phyloP scores from a whole-genome alignment of 2,329 filamentous ascomycete genomes.

The Xylariaceae sp. region DNA sequence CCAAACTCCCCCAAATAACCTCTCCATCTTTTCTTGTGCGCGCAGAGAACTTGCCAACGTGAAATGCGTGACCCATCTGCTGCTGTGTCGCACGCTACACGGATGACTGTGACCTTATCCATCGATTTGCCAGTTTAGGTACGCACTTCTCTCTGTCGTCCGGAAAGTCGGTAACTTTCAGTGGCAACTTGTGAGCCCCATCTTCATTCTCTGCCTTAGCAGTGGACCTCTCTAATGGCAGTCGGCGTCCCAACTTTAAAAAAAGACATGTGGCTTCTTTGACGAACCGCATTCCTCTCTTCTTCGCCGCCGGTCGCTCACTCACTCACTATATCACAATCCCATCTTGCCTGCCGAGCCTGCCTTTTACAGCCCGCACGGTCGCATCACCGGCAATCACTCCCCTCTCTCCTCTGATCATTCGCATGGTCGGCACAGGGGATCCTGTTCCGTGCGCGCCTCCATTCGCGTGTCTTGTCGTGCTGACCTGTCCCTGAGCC shows the following conservation, averaged over 20 bases:
- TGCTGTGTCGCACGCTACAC: neutral
- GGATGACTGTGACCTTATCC: neutral
- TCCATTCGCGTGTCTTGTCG: constrained; percentile 10
- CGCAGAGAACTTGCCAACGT: too few relatives aligned
- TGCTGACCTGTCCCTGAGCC: constrained; percentile 19
- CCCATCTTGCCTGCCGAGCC: too few relatives aligned
- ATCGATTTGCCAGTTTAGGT: too few relatives aligned
- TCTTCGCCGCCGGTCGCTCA: constrained; percentile 10
- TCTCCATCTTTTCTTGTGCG: too few relatives aligned
- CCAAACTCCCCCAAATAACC: too few relatives aligned
- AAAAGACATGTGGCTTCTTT: constrained; percentile 34
- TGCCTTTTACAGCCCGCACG: constrained; percentile 4
- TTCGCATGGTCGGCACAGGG: constrained; percentile 14
- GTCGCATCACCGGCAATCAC: constrained; percentile 11
- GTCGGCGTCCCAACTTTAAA: constrained; percentile 3
- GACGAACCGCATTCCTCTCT: constrained; percentile 11
- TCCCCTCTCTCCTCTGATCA: constrained; percentile 5
- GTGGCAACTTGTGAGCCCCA: constrained; percentile 2
- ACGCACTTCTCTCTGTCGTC: neutral
- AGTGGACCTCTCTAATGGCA: neutral
- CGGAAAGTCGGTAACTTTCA: neutral
- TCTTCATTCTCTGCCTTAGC: constrained; percentile 2
- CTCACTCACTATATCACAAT: constrained; percentile 2
- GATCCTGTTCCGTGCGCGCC: constrained; percentile 13
- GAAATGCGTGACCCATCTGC: too few relatives aligned